Conservation (phyloP, 1,284 basidiomycete species). For the Trametes versicolor region DNA sequence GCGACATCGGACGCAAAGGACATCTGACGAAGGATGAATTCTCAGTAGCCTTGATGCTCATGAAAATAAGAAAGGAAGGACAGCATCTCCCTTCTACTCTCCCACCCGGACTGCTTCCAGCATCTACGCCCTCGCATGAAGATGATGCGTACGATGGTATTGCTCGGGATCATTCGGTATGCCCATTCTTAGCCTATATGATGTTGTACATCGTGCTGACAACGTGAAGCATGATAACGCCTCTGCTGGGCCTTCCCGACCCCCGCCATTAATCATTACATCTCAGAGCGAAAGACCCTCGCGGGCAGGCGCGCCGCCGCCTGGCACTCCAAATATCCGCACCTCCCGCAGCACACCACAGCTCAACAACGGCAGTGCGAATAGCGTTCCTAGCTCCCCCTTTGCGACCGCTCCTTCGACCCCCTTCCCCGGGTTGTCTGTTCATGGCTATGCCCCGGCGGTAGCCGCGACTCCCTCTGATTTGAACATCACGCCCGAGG, state of each 20-base stretch:
- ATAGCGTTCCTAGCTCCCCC: slow-evolving; percentile 12
- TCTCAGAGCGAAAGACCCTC: slow-evolving; percentile 15
- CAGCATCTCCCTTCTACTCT: slow-evolving; percentile 33
- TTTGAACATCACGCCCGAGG: slow-evolving; percentile 88
- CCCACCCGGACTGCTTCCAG: slow-evolving; percentile 26
- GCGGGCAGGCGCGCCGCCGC: slow-evolving; percentile 1
- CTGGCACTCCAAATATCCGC: slow-evolving; percentile 20
- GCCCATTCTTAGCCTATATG: neutral
- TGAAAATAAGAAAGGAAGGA: slow-evolving; percentile 35
- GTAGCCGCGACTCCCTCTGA: slow-evolving; percentile 26
- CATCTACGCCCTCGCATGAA: slow-evolving; percentile 1
- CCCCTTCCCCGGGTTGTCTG: slow-evolving; percentile 28
- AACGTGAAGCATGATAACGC: slow-evolving; percentile 2
- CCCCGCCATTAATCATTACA: slow-evolving; percentile 8
- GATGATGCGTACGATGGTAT: slow-evolving; percentile 28
- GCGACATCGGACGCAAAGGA: slow-evolving; percentile 38
- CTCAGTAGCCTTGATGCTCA: slow-evolving; percentile 37
- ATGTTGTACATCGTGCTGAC: neutral
- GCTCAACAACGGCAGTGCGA: slow-evolving; percentile 2
- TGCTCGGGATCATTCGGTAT: slow-evolving; percentile 1
- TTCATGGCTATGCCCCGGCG: slow-evolving; percentile 18
- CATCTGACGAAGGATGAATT: slow-evolving; percentile 40
- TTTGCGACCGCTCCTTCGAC: slow-evolving; percentile 16
- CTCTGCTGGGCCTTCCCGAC: neutral
- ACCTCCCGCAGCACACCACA: slow-evolving; percentile 28